Evolutionary conservation across 345 rosid species (phyloP).

Genomic region (Ceriops tagal): DNA sequence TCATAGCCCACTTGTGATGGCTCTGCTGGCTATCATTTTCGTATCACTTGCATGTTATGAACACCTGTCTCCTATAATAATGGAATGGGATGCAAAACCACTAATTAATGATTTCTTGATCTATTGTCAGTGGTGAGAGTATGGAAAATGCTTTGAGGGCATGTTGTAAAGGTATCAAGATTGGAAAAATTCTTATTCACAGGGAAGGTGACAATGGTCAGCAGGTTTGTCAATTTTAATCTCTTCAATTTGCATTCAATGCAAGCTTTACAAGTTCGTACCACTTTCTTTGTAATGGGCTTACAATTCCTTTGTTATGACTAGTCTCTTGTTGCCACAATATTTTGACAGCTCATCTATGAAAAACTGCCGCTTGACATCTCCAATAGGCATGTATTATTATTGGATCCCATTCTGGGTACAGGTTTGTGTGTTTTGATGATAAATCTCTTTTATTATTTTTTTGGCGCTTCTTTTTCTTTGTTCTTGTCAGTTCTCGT

Average conservation of each 20-base stretch:
- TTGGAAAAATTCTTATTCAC: conserved; percentile 94
- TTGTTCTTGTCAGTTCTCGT: neutral
- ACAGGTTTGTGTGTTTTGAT: conserved; percentile 56
- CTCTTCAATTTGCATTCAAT: neutral
- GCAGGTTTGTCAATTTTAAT: conserved; percentile 43
- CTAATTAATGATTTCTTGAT: conserved; percentile 12
- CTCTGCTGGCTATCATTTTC: neutral
- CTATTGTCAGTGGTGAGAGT: conserved; percentile 78
- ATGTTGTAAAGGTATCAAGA: conserved; percentile 96
- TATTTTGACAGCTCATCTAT: conserved; percentile 65
- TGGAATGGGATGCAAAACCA: neutral
- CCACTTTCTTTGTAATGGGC: neutral
- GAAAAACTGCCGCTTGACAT: conserved; percentile 93
- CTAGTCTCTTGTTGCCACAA: conserved; percentile 5
- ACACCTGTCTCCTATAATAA: neutral
- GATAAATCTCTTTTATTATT: neutral
- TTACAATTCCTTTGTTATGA: conserved; percentile 7
- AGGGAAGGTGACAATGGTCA: conserved; percentile 98
- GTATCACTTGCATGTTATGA: neutral
- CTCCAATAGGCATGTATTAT: conserved; percentile 80
- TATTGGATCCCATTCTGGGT: conserved; percentile 94
- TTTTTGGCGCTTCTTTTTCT: neutral
- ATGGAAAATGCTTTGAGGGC: conserved; percentile 99
- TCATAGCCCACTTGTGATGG: neutral
- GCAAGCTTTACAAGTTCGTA: neutral